These are phyloP conservation scores for Botryotinia narcissicola DNA, from an alignment of 2,329 filamentous ascomycete genomes.

Conservation along the genomic window DNA sequence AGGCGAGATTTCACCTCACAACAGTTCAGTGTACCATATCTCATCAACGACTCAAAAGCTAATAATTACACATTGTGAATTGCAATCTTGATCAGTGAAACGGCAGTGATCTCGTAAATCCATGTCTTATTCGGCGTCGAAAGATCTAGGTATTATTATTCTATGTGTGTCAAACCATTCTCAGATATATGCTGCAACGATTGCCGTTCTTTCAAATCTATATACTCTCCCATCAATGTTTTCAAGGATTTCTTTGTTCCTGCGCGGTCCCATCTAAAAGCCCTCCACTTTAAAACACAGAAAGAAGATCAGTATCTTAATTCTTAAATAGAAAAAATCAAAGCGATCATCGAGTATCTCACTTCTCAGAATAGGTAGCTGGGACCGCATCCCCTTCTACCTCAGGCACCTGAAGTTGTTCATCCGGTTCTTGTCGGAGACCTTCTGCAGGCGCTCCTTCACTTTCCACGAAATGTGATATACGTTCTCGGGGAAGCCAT, in stretches of 20 bases:
- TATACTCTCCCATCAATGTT: neutral
- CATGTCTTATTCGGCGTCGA: neutral
- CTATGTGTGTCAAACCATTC: neutral
- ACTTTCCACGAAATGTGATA: constrained; percentile 21
- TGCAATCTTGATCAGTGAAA: neutral
- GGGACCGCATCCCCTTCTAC: neutral
- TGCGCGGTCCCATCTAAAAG: neutral
- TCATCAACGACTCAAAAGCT: neutral
- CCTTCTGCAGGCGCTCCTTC: constrained; percentile 10
- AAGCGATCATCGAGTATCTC: constrained; percentile 11
- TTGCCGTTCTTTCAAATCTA: neutral
- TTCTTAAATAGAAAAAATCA: neutral
- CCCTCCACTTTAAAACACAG: constrained; percentile 6
- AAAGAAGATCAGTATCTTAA: constrained; percentile 14
- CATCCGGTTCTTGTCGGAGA: constrained; percentile 10
- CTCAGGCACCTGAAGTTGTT: neutral
- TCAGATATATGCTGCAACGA: neutral
- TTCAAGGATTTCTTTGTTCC: neutral
- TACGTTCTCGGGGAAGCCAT: constrained; percentile 20
- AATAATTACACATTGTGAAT: neutral
- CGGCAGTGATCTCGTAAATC: neutral
- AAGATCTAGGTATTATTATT: neutral
- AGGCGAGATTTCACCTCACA: neutral
- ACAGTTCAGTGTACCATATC: neutral
- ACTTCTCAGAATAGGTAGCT: constrained; percentile 17